A percentile compares a stretch with the other conserved stretches of the same genome.
Conservation (phyloP, 805 yeast species). For the Wickerhamiella alocasiicola region DNA sequence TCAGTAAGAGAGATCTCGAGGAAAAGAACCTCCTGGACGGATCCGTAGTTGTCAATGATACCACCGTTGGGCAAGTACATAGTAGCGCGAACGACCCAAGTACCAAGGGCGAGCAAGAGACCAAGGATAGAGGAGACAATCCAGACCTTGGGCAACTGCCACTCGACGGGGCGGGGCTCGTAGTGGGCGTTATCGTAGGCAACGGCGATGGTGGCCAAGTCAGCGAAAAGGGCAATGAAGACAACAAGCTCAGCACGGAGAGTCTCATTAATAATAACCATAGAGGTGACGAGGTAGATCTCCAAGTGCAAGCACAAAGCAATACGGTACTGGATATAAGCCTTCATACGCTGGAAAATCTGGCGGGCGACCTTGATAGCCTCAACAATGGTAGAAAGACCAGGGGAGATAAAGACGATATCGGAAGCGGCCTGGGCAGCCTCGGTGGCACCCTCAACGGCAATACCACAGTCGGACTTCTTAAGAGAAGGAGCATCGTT, state of each 20-base stretch:
- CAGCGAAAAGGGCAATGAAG: constrained; percentile 93
- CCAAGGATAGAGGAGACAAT: constrained; percentile 89
- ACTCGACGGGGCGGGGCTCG: constrained; percentile 86
- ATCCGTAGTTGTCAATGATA: constrained; percentile 90
- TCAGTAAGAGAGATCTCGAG: constrained; percentile 90
- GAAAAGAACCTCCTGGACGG: constrained; percentile 87
- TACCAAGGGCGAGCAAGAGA: constrained; percentile 73
- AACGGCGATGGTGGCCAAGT: constrained; percentile 92
- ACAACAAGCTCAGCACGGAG: constrained; percentile 82
- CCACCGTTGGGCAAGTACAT: constrained; percentile 72
- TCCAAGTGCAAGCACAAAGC: constrained; percentile 92
- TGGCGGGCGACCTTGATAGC: constrained; percentile 91
- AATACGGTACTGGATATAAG: constrained; percentile 95
- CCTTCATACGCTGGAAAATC: constrained; percentile 98
- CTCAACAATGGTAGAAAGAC: constrained; percentile 89
- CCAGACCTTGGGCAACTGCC: constrained; percentile 97
- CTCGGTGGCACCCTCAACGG: constrained; percentile 96
- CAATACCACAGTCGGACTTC: constrained; percentile 95
- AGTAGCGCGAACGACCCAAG: constrained; percentile 89
- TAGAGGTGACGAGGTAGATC: constrained; percentile 88
- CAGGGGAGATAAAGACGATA: constrained; percentile 90
- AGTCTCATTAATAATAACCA: constrained; percentile 82
- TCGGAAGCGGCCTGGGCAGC: constrained; percentile 96
- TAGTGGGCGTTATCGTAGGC: constrained; percentile 96
- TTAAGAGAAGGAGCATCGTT: constrained; percentile 95